Evolutionary conservation across 129 eudicot species (phyloP).

Genomic region (Ambrosia trifida): DNA sequence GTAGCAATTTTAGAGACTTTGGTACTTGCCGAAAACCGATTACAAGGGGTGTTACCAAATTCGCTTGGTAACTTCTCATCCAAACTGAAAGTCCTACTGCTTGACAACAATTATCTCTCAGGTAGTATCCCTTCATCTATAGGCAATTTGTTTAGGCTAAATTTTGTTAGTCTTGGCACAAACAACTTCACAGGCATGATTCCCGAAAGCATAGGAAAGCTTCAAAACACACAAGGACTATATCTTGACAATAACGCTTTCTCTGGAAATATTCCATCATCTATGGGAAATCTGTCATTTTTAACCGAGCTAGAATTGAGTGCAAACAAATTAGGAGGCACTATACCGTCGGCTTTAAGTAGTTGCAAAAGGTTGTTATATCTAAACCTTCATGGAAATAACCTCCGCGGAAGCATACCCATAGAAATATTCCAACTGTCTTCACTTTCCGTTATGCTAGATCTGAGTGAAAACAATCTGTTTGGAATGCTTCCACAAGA

Average conservation of each 20-base stretch:
- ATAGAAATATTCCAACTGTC: slow-evolving; percentile 22
- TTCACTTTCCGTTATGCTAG: slow-evolving; percentile 18
- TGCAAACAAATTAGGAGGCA: slow-evolving; percentile 22
- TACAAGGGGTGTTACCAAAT: slow-evolving; percentile 30
- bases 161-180: not conserved
- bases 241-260: not conserved
- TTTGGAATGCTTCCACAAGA: slow-evolving; percentile 29
- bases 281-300: slow-evolving; percentile 24
- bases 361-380: slow-evolving; percentile 4
- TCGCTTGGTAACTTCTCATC: slow-evolving; percentile 27
- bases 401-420: slow-evolving; percentile 18
- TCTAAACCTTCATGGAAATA: slow-evolving; percentile 9
- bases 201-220: slow-evolving; percentile 15
- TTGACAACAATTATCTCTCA: not conserved
- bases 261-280: slow-evolving; percentile 12
- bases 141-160: slow-evolving; percentile 10
- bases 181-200: slow-evolving; percentile 21
- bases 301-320: not conserved
- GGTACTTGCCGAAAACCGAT: not conserved
- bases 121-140: slow-evolving; percentile 15
- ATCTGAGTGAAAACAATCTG: slow-evolving; percentile 17
- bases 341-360: slow-evolving; percentile 24
- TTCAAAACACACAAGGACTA: not conserved
- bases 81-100: not conserved
- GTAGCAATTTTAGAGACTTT: slow-evolving; percentile 3